Evolutionary conservation across 2,329 filamentous ascomycete species (phyloP), one percentile per base, ranked within the genome.

Genomic region (Fusarium mundagurra): DNA sequence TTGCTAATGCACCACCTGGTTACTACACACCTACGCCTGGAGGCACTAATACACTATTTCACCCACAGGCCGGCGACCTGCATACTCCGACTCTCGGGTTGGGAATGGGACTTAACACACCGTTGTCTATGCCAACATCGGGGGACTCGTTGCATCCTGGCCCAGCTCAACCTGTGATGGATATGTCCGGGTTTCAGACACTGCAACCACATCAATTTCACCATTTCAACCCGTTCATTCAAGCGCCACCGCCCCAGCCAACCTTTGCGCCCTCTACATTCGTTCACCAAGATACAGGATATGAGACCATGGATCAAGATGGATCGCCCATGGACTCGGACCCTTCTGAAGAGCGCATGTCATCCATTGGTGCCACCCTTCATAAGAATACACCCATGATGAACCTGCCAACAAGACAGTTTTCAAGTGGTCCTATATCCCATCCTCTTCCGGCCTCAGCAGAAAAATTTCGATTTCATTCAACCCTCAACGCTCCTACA

Each of bases 21-120:
- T 96, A 96, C 83, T 98, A 97, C 83, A 95, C 94, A 13, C 94
- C 95, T 5, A 97, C 94, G 3, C 93, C 94, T 5, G 94, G 93
- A 72, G 93, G 93, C 51, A 92, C 91, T 72, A 94, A 93, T 80
- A 93, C 93, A 24, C 84, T 96, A 74, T 97, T 95, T 80, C 94
- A 97, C 80, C 90, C 89, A 59, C 94, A 95, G 82, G 93, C 94
- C 43, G 93, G 94, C 58, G 95, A 98, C 82, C 87, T 98, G 64
- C 94, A 97, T 82, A 97, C 95, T 5, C 94, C 95, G 8, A 91
- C 89, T 38, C 86, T 95, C 78, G 89, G 89, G 45, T 86, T 96
- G 71, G 91, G 92, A 48, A 89, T 96, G 85, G 93, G 93, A 45
- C 86, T 97, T 71, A 91, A 91, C 31, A 97, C 94, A 13, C 94